Base-by-base conservation (phyloP, 805 yeast species). In the Wickerhamiella azymoides region DNA sequence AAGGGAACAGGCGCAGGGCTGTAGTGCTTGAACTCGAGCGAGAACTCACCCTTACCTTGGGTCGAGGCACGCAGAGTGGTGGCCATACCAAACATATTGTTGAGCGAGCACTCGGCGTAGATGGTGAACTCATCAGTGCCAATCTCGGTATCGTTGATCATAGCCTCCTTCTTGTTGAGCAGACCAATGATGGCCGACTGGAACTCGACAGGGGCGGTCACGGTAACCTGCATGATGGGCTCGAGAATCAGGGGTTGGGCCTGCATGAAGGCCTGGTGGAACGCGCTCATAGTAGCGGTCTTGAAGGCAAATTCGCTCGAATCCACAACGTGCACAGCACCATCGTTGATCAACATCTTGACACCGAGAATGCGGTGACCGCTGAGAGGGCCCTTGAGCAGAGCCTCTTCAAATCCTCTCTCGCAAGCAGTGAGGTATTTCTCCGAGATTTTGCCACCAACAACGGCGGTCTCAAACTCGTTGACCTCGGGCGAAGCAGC, bases 41-140 rank as follows among this genome's bases (percentile, higher is more conserved):
- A 76, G 65, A 92, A 92, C 68, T 93, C 97, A 59, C 99, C 98
- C 64, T 92, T 92, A 67, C 99, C 99, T 67, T 92, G 98, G 13
- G 98, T 89, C 49, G 84, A 78, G 17, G 98, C 97, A 72, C 99
- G 81, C 61, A 92, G 72, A 21, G 84, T 77, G 8, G 97, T 84
- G 7, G 97, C 95, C 61, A 92, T 84, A 33, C 98, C 98, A 64
- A 92, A 92, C 85, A 92, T 77, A 51, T 84, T 76, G 70, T 88
- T 88, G 67, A 92, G 76, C n/a, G 97, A 82, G 69, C 97, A 89
- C 64, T 92, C 97, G 27, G 96, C 93, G 47, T 77, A 75, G 50
- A 92, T 77, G 10, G 94, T 83, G 67, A 92, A 89, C 63, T 92
- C 99, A 56, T 92, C 98, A 48, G 81, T 78, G 25, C 86, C 89